phyloP scores from a whole-genome alignment of 2,329 filamentous ascomycete genomes.

The Pestalotiopsis fici region DNA sequence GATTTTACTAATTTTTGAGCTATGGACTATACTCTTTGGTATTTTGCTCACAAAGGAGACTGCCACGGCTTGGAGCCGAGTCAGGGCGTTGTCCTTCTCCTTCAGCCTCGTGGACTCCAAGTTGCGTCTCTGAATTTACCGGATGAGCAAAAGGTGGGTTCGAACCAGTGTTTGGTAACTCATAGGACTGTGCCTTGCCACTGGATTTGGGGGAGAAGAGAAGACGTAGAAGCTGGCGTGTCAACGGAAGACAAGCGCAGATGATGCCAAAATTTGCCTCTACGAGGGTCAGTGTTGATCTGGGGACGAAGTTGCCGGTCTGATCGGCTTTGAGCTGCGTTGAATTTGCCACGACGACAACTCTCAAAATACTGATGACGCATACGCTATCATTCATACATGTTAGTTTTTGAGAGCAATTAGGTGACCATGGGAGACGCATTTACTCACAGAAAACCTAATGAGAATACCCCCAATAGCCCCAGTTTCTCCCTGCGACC shows the following conservation, averaged over 20 bases:
- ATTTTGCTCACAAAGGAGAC: not conserved
- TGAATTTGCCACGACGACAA: not conserved
- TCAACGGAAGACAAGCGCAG: not conserved
- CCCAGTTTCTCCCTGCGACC: not conserved
- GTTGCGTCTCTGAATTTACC: not conserved
- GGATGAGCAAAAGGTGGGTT: not conserved
- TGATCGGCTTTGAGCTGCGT: not conserved
- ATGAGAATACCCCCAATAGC: not conserved
- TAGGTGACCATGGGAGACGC: not conserved
- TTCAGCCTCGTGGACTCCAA: not conserved
- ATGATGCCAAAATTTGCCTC: not conserved
- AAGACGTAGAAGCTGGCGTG: not conserved
- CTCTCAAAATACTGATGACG: not conserved
- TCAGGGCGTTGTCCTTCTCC: not conserved
- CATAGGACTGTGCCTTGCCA: not conserved
- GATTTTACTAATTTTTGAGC: too few relatives aligned
- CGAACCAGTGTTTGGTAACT: not conserved
- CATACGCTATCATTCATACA: not conserved
- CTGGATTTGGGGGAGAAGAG: not conserved
- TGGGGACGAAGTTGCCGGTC: not conserved
- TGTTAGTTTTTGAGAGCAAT: not conserved
- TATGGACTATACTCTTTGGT: not conserved
- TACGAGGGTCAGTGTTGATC: not conserved
- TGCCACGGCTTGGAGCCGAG: not conserved
- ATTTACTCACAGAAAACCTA: not conserved